A percentile compares a stretch with the other conserved stretches of the same genome.
Evolutionary conservation across 1,139 yeast species (phyloP).

Genomic region (Arxiozyma telluris): DNA sequence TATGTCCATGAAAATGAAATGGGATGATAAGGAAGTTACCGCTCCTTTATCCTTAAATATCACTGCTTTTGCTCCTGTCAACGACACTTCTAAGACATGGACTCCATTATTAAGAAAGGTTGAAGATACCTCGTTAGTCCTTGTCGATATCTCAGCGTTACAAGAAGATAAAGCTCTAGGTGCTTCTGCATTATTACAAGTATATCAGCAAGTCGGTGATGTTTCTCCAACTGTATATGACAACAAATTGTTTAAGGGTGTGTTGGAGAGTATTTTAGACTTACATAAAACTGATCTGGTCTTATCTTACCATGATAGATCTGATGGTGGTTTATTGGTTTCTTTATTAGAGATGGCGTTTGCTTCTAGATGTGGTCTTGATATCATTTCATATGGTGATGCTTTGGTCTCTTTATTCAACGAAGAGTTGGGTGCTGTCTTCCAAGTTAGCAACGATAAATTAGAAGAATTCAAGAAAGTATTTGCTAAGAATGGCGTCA

Average conservation of each 20-base stretch:
- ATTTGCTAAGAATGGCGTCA: constrained; percentile 50
- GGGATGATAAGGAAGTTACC: constrained; percentile 88
- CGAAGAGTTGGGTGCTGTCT: constrained; percentile 94
- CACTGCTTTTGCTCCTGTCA: constrained; percentile 87
- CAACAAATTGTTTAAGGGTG: constrained; percentile 50
- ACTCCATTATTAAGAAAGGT: constrained; percentile 65
- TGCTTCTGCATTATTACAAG: constrained; percentile 94
- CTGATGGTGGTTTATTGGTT: constrained; percentile 92
- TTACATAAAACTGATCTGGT: constrained; percentile 63
- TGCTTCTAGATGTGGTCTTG: constrained; percentile 83
- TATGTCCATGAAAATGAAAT: constrained; percentile 98
- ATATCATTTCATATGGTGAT: constrained; percentile 33
- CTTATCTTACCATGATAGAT: constrained; percentile 88
- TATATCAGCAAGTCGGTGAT: constrained; percentile 77
- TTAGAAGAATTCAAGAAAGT: constrained; percentile 46
- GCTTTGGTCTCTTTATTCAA: constrained; percentile 60
- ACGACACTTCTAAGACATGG: constrained; percentile 84
- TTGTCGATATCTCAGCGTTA: constrained; percentile 68
- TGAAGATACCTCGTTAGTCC: constrained; percentile 56
- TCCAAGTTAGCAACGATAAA: constrained; percentile 63
- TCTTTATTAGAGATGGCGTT: constrained; percentile 93
- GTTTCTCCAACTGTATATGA: constrained; percentile 78
- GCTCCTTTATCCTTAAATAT: constrained; percentile 90
- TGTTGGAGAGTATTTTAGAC: constrained; percentile 57
- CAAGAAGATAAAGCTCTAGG: constrained; percentile 56